Base-by-base conservation (phyloP, 2,329 filamentous ascomycete genomes). In the Fusarium setosum region DNA sequence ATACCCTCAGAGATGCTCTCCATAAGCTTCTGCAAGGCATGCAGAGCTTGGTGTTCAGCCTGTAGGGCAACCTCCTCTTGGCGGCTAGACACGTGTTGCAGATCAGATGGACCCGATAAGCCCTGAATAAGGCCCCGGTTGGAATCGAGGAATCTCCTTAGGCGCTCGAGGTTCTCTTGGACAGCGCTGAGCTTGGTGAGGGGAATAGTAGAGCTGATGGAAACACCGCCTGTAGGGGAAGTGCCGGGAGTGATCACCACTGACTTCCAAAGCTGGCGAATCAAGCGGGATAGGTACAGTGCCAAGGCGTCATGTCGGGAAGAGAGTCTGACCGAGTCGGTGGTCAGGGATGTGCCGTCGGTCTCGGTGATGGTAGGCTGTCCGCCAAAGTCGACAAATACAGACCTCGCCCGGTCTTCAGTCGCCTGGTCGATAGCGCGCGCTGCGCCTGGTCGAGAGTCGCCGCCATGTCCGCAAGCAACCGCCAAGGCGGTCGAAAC, bases 91-190 rank as follows among this genome's bases (percentile, higher is more conserved):
- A 91, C 90, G 50, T 91, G 86, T 48, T 90, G 88, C n/a, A 97
- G 81, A 47, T 95, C 92, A 52, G 96, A 92, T 0, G 96, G 92
- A 0, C 95, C 95, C n/a, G 93, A 92, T 50, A 99, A 82, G 7
- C 96, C 96, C 74, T 97, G 94, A 59, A 99, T 98, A 59, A 96
- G 94, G 50, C 88, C 90, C 66, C 91, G 92, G 78, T 99, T 99
- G n/a, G 87, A 84, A 34, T 92, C 88, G 41, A 99, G 86, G 74
- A 99, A 99, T 13, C 89, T 88, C 44, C 91, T 87, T 31, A 99
- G 80, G 6, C 91, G 86, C 59, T 93, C 90, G 5, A 99, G 81
- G 72, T 93, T 91, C 59, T 92, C 90, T 72, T 98, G 96, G 0
- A 97, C 88, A 12, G 85, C 82, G 59, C 88, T 87, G 12, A 99